Base-by-base conservation (phyloP, 768 basidiomycete genomes). In the Pleurotus cornucopiae region DNA sequence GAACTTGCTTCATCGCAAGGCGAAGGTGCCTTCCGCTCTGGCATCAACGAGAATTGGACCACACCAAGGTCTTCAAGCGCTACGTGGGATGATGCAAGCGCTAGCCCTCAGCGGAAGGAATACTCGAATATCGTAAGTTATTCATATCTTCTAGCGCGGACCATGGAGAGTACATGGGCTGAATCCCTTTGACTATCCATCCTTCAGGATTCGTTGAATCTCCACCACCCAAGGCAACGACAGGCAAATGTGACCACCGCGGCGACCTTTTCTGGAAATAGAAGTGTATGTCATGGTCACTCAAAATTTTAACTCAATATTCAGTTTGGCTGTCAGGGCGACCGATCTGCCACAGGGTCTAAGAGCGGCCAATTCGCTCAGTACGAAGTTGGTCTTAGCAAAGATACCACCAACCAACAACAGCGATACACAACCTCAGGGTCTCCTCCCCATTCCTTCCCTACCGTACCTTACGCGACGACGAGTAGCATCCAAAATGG, bases 11-110 rank as follows among this genome's bases (percentile, higher is more conserved):
- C 76, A 30, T 70, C 71, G 6, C 76, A 77, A 55, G 63, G 68
- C 12, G 84, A 85, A 56, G 59, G 72, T 41, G 67, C 66, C 53
- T 83, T 78, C 60, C 81, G 79, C 48, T 62, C 75, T 18, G 76
- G 70, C 57, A 64, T 80, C 16, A 70, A 67, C 4, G 85, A 85
- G 47, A 70, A 72, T 26, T 86, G 85, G 83, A 57, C 68, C 2
- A 69, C 71, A n/a, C 69, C 80, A 3, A 73, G 84, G 46, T 69
- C 81, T 23, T 68, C 76, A 13, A 80, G 78, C 58, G 82, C 77
- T 26, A 72, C 78, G 18, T 88, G 86, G 85, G 86, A 84, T 55
- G 86, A 86, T 57, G 60, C 73, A 49, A 71, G 62, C 51, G 77
- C 67, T 25, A 78, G 72, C 56, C 77, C 80, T 13, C 71, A 77